Evolutionary conservation across 192 early-diverging fungal genomes (phyloP).

Genomic region (Hyaloraphidium curvatum): DNA sequence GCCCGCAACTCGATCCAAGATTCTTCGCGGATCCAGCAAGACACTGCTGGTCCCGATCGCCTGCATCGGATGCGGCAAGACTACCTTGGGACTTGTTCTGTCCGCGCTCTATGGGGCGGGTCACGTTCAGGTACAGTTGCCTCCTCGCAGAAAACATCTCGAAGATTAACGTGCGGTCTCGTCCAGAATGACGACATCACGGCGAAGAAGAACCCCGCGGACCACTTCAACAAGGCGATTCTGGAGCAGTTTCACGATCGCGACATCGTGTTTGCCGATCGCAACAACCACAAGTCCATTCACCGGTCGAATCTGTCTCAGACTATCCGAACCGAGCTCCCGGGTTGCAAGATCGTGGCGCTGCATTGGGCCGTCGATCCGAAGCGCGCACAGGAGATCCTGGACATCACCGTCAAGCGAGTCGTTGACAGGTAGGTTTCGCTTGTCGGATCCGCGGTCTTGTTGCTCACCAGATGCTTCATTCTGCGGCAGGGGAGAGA

Average conservation of each 20-base stretch:
- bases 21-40: conserved; percentile 5
- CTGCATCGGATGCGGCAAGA: conserved; percentile 60
- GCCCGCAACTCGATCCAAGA: neutral
- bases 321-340: conserved; percentile 27
- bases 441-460: neutral
- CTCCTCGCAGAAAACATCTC: too few relatives aligned
- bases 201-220: conserved; percentile 23
- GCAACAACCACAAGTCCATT: conserved; percentile 34
- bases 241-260: conserved; percentile 27
- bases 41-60: conserved; percentile 49
- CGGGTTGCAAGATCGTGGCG: conserved; percentile 43
- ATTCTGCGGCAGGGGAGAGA: conserved; percentile 32
- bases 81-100: conserved; percentile 32
- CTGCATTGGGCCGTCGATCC: conserved; percentile 55
- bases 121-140: conserved; percentile 35
- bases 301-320: conserved; percentile 29
- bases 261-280: conserved; percentile 57
- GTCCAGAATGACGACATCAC: conserved; percentile 50
- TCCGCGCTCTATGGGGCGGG: conserved; percentile 38
- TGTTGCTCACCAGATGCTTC: neutral
- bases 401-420: conserved; percentile 28
- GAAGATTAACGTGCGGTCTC: too few relatives aligned
- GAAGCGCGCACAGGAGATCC: conserved; percentile 19
- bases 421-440: conserved; percentile 24
- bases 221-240: conserved; percentile 34